Evolutionary conservation across 345 rosid species (phyloP).

Genomic region (Rubroshorea leprosula): DNA sequence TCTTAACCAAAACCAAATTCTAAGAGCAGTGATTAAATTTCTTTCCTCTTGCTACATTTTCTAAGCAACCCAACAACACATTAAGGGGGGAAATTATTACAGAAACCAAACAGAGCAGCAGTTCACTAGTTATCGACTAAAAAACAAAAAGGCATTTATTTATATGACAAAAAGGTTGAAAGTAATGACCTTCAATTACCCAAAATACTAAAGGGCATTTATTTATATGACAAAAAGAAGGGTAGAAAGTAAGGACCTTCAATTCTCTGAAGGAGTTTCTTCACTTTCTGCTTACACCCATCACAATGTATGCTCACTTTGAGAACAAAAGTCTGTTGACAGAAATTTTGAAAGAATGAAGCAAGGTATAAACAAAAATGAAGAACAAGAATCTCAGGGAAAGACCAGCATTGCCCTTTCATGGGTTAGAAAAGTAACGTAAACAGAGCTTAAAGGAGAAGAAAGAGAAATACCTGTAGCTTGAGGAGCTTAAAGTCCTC

Average conservation of each 20-base stretch:
- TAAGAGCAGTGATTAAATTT: not conserved
- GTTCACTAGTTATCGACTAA: not conserved
- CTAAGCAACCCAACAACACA: conserved; percentile 13
- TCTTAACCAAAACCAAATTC: no score
- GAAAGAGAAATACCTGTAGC: conserved; percentile 56
- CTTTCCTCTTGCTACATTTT: not conserved
- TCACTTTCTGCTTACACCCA: conserved; percentile 82
- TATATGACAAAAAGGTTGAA: not conserved
- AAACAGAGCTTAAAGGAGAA: not conserved
- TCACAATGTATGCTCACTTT: conserved; percentile 80
- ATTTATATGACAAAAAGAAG: not conserved
- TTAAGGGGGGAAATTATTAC: not conserved
- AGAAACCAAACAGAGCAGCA: not conserved
- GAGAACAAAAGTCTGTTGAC: conserved; percentile 54
- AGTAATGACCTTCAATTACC: not conserved
- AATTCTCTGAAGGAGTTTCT: conserved; percentile 75
- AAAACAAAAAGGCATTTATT: no score
- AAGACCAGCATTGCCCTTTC: conserved; percentile 17
- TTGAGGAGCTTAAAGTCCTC: conserved; percentile 85
- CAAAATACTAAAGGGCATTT: not conserved
- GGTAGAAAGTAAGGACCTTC: conserved; percentile 46
- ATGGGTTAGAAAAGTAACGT: conserved; percentile 10
- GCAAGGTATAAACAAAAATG: conserved; percentile 1
- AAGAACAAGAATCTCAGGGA: not conserved
- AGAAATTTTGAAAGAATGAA: not conserved